Evolutionary conservation across 176 grass and related monocot genomes (phyloP), one percentile per base, ranked within the genome.

Genomic region (Echinochloa phyllopogon): DNA sequence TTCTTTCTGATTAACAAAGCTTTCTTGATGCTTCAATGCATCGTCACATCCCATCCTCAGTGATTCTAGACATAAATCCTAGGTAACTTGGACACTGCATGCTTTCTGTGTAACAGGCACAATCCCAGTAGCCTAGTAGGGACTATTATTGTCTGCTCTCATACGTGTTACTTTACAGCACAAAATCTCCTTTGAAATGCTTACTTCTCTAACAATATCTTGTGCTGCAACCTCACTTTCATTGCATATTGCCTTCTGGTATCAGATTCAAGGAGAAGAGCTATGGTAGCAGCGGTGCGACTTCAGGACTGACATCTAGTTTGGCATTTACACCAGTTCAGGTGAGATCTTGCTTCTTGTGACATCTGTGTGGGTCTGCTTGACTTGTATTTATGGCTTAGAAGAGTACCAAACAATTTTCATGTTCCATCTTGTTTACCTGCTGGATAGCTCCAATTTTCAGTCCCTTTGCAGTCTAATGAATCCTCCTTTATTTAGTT

Each of bases 291-390:
- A 89, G 93, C 33, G 95, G 95, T 40, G 95, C 91, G 15, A 98
- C 89, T 67, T 93, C 95, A 69, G 95, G 95, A 75, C 72, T 98
- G 72, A 94, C 95, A 20, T 95, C 95, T 69, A 98, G 93, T 90
- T 90, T 95, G 39, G 95, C 95, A 53, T 98, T 93, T 80, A 98
- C 95, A 68, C 93, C 95, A 76, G 93, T 98, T 65, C 95, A 98
- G 82, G 95, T 98, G 68, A 91, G 87, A 39, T 74, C 15, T 58
- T 89, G 49, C 43, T 50, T 48, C 67, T 75, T 60, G 47, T 77
- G 20, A 65, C 42, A 33, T 82, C 58, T 47, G 23, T 77, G 10
- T 57, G 76, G 24, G 4, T 61, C 55, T 55, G 23, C 47, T 78
- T 65, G 15, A 3, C 23, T 17, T 66, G 79, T 45, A 58, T 60